phyloP scores from a whole-genome alignment of 108 stramenopile species.

The Skeletonema potamos region DNA sequence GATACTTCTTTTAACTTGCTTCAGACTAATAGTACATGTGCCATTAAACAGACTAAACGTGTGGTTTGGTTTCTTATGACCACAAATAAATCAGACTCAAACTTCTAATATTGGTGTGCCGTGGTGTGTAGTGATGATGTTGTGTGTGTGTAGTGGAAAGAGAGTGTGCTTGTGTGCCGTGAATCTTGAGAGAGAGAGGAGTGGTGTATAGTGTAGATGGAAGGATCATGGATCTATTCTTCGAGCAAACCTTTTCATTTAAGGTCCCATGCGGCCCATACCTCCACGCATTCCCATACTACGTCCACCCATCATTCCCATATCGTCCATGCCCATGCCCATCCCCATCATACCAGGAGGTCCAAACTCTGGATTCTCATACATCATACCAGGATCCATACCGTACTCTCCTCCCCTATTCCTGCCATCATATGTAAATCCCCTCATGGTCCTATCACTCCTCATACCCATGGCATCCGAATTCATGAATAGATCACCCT shows the following conservation, averaged over 20 bases:
- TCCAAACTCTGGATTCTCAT: background rate
- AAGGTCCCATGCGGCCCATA: background rate
- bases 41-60: background rate
- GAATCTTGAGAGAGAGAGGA: background rate
- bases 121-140: background rate
- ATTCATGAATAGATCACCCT: background rate
- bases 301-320: background rate
- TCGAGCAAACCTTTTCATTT: too few species aligned
- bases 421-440: background rate
- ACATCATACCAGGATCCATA: background rate
- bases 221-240: too few species aligned
- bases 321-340: background rate
- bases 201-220: too few species aligned
- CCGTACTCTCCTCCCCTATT: background rate
- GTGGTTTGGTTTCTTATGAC: background rate
- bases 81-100: background rate
- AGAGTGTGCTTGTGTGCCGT: background rate
- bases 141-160: background rate
- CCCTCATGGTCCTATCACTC: background rate
- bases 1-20: background rate
- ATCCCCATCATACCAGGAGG: constrained; percentile 1
- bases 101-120: background rate
- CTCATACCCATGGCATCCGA: background rate
- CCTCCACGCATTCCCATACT: background rate
- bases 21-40: background rate